A percentile compares a stretch with the other conserved stretches of the same genome.
phyloP scores from a whole-genome alignment of 306 rosid genomes.

The Cucumis melo region DNA sequence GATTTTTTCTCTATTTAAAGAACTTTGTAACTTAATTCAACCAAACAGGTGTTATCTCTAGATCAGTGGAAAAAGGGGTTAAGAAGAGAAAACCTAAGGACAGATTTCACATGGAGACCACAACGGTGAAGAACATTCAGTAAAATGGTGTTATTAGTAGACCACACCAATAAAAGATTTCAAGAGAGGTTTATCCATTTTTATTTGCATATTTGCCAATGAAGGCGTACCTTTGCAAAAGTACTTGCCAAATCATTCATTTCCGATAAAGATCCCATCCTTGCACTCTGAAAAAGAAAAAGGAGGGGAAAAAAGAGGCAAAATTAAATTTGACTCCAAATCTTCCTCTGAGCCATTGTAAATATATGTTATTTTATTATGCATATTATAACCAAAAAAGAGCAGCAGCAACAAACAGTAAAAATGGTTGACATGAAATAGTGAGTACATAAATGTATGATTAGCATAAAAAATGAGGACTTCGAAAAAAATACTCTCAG shows the following conservation, averaged over 20 bases:
- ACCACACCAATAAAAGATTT: neutral
- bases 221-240: slow-evolving; percentile 33
- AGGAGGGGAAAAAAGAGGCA: neutral
- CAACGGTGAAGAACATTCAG: no score
- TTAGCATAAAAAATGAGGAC: neutral
- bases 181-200: neutral
- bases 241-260: slow-evolving; percentile 43
- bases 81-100: no score
- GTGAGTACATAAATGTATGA: neutral
- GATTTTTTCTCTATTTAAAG: neutral
- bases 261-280: slow-evolving; percentile 34
- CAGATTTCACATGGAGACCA: no score
- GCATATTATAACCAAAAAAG: neutral
- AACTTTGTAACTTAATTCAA: neutral
- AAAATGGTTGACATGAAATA: neutral
- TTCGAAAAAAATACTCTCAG: neutral
- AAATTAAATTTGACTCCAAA: neutral
- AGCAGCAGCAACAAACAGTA: neutral
- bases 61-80: no score
- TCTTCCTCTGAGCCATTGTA: neutral
- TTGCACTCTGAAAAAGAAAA: slow-evolving; percentile 19
- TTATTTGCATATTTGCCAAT: neutral
- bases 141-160: neutral
- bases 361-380: neutral
- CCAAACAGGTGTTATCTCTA: neutral